Evolutionary conservation across 352 stramenopile species (phyloP), one percentile per base, ranked within the genome.

Genomic region (Globisporangium alternatum): DNA sequence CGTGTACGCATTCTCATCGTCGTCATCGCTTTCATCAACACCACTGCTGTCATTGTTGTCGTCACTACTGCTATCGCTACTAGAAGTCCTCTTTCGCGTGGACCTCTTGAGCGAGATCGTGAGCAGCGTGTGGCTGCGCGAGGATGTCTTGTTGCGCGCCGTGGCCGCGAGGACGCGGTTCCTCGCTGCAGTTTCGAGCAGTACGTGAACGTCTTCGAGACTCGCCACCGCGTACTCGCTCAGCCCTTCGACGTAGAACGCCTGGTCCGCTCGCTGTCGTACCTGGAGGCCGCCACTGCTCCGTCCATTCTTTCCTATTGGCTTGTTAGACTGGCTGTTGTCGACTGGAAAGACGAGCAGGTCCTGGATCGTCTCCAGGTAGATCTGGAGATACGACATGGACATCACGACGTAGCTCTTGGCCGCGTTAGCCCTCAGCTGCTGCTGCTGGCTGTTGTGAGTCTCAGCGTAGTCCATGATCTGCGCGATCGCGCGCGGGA

Each of bases 321-420:
- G 9, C 28, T 62, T 41, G 25, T 37, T 15, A 31, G 13, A 39
- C 30, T 21, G 8, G n/a, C 35, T n/a, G 45, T 45, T 39, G 21
- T 60, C 47, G 44, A 64, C n/a, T 5, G 71, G 51, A 9, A 79
- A 59, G 12, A 74, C 67, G 10, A 89, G 47, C 31, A 89, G 62
- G 54, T 92, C 81, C 68, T 92, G 78, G 49, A 92, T 72, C 9
- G 65, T 85, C 53, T 90, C 81, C n/a, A 92, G 75, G 41, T 92
- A 90, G 65, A 92, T 92, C 56, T 90, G 81, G 22, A 89, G 51
- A 54, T 90, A 90, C 17, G 76, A 86, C 66, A 92, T 78, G 10
- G 68, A 71, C 43, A 77, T 64, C 0, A 77, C 56, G 0, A 74
- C 61, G 39, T 45, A 44, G 17, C 31, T 17, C 2, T 49, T 30